phyloP scores from a whole-genome alignment of 2,329 filamentous ascomycete species.

The Venturiaceae sp. region DNA sequence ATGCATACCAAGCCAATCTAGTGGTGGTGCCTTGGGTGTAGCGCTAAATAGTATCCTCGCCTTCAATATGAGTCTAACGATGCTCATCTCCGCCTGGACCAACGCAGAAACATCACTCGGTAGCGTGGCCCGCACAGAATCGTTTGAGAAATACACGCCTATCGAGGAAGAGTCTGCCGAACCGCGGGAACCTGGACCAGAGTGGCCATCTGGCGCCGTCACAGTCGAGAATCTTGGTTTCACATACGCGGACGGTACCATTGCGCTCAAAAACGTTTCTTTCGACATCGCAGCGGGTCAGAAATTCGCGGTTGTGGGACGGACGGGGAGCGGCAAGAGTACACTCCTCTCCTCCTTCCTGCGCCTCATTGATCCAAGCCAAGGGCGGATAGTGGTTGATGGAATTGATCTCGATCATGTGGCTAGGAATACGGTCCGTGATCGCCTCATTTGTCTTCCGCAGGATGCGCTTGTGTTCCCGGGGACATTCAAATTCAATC shows the following conservation, averaged over 20 bases:
- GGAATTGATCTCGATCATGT: conserved; percentile 33
- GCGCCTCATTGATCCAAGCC: conserved; percentile 35
- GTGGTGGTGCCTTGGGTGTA: conserved; percentile 41
- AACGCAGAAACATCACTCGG: conserved; percentile 49
- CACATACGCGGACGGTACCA: neutral
- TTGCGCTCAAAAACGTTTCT: conserved; percentile 36
- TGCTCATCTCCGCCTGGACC: conserved; percentile 45
- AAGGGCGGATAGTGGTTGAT: conserved; percentile 37
- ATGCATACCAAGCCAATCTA: conserved; percentile 10
- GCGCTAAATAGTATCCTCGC: conserved; percentile 44
- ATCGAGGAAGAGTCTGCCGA: conserved; percentile 29
- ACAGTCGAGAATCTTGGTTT: neutral
- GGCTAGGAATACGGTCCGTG: conserved; percentile 25
- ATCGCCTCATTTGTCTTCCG: conserved; percentile 25
- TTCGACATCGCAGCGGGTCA: conserved; percentile 35
- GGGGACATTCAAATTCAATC: conserved; percentile 2
- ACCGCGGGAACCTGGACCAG: neutral
- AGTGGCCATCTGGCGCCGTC: neutral
- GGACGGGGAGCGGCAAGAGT: conserved; percentile 42
- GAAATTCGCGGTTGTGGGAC: conserved; percentile 42
- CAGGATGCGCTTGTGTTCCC: conserved; percentile 2
- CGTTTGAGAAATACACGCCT: conserved; percentile 35
- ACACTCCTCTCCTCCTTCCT: conserved; percentile 39
- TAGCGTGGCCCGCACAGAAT: conserved; percentile 44
- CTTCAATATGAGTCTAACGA: conserved; percentile 42